Base-by-base conservation (phyloP, 2,329 filamentous ascomycete species). In the Botrytis squamosa region DNA sequence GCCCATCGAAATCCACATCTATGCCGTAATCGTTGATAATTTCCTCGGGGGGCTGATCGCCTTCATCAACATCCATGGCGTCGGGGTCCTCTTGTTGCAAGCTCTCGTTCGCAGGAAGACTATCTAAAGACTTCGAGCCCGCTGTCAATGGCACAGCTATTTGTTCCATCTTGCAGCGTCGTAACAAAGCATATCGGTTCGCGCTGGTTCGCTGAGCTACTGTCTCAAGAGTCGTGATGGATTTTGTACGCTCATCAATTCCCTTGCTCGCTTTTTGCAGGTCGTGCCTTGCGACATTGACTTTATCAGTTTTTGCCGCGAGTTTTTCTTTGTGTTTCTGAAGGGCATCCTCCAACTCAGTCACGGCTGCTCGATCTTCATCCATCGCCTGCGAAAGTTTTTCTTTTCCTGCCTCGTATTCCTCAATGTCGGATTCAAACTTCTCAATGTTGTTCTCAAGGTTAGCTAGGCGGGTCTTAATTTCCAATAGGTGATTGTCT, bases 151-250 rank as follows among this genome's bases (percentile, higher is more conserved):
- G 96, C 74, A 99, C 88, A 76, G 92, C 90, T 77, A 98, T 93
- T 80, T 98, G 95, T 81, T 98, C 95, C 65, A 99, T 90, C 81
- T 97, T 95, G 85, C 95, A 98, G 75, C 93, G 90, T 80, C 94
- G 90, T 70, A 99, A 88, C 65, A 97, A 85, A 63, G 91, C 91
- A 81, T 97, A 97, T 81, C 96, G 93, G 79, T 89, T 90, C 0
- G 94, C 91, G 74, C 92, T 93, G 80, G 94, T 94, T 79, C 92
- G 93, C 82, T 97, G 94, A 68, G 97, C 90, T 75, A 94, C 92
- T 1, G 92, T 91, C 82, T 98, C 95, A n/a, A 97, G 85, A 9
- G 87, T 88, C 74, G 89, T 90, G 74, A 99, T 92, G 62, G 90
- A 90, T 80, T 93, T 95, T 70, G 93, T 86, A 1, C 87, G 88